phyloP scores from a whole-genome alignment of 352 stramenopile species.

The Blastocystis sp. region DNA sequence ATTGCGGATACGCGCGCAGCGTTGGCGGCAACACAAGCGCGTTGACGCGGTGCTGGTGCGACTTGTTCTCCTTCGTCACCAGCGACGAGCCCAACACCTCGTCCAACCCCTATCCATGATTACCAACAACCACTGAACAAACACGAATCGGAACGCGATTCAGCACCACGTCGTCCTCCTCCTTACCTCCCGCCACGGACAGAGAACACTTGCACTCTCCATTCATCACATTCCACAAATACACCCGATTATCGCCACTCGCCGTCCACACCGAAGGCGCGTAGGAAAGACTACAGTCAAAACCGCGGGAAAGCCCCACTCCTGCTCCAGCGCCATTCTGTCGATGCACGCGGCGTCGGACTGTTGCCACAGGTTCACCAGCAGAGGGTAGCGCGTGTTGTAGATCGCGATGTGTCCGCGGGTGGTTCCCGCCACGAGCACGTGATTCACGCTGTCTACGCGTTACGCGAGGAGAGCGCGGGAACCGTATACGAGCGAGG shows the following conservation, averaged over 20 bases:
- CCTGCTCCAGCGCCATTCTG: not conserved
- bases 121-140: not conserved
- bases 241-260: conserved; percentile 28
- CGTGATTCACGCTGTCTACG: conserved; percentile 17
- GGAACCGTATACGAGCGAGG: conserved; percentile 38
- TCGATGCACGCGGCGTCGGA: conserved; percentile 23
- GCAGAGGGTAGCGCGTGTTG: conserved; percentile 67
- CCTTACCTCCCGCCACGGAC: not conserved
- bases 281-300: not conserved
- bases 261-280: conserved; percentile 22
- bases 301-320: not conserved
- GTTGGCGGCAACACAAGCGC: conserved; percentile 39
- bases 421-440: conserved; percentile 31
- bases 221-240: conserved; percentile 51
- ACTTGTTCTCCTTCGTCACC: conserved; percentile 5
- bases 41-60: conserved; percentile 39
- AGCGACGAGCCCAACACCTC: conserved; percentile 1
- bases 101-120: not conserved
- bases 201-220: conserved; percentile 18
- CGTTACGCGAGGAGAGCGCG: not conserved
- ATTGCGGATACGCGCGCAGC: not conserved
- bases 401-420: conserved; percentile 46
- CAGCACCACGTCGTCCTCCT: conserved; percentile 46
- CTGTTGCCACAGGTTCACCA: conserved; percentile 70
- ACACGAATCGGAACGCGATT: conserved; percentile 27